Evolutionary conservation across 2,329 filamentous ascomycete genomes (phyloP).

Genomic region (Gliomastix tumulicola): DNA sequence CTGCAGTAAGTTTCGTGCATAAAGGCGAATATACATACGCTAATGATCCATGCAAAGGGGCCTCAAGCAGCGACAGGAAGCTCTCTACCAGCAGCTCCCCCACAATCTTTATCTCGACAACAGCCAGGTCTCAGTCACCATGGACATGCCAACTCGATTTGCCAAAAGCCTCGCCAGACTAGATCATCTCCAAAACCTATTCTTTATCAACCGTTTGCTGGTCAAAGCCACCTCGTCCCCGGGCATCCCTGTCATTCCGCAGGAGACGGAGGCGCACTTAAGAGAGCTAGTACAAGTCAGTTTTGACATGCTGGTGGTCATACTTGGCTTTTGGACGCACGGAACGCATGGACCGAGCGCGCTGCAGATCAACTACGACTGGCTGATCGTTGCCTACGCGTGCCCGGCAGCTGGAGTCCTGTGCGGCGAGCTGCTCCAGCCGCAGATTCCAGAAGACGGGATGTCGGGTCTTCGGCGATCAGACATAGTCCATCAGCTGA

Average conservation of each 20-base stretch:
- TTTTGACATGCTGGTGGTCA: constrained; percentile 36
- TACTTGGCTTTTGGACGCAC: constrained; percentile 38
- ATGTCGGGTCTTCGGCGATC: no score
- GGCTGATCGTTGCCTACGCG: constrained; percentile 34
- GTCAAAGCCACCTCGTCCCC: constrained; percentile 14
- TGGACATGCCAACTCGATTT: constrained; percentile 19
- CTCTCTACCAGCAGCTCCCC: no score
- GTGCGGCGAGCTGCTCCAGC: constrained; percentile 25
- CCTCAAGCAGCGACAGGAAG: no score
- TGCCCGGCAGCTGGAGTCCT: constrained; percentile 40
- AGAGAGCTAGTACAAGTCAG: constrained; percentile 35
- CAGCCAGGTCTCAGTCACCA: no score
- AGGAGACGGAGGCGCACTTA: no score
- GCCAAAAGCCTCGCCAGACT: constrained; percentile 37
- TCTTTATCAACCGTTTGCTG: constrained; percentile 49
- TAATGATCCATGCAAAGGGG: no score
- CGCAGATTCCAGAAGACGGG: no score
- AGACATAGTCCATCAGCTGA: constrained; percentile 41
- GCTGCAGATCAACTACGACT: neutral
- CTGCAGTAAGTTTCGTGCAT: constrained; percentile 5
- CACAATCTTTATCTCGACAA: no score
- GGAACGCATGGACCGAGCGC: neutral
- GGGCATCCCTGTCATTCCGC: no score
- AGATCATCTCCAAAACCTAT: constrained; percentile 46
- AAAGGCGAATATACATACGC: no score